phyloP scores from a whole-genome alignment of 2,329 filamentous ascomycete genomes.

The Hypoxylon sp. region DNA sequence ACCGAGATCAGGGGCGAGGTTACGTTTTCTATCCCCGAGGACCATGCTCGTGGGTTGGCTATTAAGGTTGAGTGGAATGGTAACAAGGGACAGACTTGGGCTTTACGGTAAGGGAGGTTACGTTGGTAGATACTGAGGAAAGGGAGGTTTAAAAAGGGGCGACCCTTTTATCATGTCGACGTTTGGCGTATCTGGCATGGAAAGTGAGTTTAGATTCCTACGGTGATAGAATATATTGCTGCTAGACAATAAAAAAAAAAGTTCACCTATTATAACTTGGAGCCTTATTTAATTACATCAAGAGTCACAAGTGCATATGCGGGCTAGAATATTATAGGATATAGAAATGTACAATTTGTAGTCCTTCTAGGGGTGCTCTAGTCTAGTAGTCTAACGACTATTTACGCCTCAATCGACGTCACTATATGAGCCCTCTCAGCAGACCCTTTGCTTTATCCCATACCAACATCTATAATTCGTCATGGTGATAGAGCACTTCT shows the following conservation, averaged over 20 bases:
- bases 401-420: background rate
- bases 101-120: conserved; percentile 45
- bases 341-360: conserved; percentile 25
- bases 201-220: conserved; percentile 1
- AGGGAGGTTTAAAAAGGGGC: background rate
- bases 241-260: background rate
- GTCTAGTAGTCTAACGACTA: conserved; percentile 8
- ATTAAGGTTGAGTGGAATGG: conserved; percentile 75
- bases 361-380: conserved; percentile 16
- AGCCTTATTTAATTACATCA: background rate
- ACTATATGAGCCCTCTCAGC: conserved; percentile 3
- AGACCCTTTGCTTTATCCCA: conserved; percentile 30
- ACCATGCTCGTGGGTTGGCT: conserved; percentile 78
- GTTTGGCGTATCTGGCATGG: background rate
- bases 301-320: background rate
- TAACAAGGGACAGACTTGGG: conserved; percentile 64
- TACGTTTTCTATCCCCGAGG: conserved; percentile 77
- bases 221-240: background rate
- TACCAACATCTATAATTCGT: conserved; percentile 35
- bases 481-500: conserved; percentile 33
- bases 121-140: background rate
- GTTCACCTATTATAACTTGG: no score
- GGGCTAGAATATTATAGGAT: background rate
- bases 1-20: conserved; percentile 76
- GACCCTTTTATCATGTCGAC: background rate